Percentiles rank a stretch among this genome's conserved stretches.
These are phyloP conservation scores for Paxillus ammoniavirescens DNA, from an alignment of 768 basidiomycete genomes.

Conservation along the genomic window DNA sequence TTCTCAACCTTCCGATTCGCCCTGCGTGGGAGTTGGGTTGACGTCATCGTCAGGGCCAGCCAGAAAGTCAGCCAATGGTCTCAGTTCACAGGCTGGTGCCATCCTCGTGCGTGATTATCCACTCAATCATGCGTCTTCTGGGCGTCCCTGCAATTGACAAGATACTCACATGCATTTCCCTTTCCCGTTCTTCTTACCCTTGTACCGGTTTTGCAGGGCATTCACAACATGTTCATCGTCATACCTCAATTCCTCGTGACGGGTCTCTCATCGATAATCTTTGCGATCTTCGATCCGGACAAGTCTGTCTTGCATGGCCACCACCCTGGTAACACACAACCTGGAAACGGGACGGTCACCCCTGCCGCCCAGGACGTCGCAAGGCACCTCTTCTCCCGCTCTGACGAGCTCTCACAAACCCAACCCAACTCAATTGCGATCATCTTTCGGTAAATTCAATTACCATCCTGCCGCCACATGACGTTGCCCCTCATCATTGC, in stretches of 20 bases:
- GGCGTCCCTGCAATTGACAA: background rate
- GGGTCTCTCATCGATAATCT: slow-evolving; percentile 79
- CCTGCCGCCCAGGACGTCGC: slow-evolving; percentile 3
- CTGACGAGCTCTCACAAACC: slow-evolving; percentile 5
- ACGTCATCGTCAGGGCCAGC: slow-evolving; percentile 6
- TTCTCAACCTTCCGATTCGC: slow-evolving; percentile 9
- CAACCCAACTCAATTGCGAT: slow-evolving; percentile 72
- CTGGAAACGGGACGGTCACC: slow-evolving; percentile 7
- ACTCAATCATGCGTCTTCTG: background rate
- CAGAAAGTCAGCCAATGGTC: slow-evolving; percentile 26
- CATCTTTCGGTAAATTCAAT: slow-evolving; percentile 61
- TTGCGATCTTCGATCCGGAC: slow-evolving; percentile 77
- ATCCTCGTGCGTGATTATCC: slow-evolving; percentile 59
- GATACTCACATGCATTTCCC: background rate
- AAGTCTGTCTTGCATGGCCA: slow-evolving; percentile 43
- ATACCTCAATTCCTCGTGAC: slow-evolving; percentile 94
- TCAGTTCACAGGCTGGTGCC: slow-evolving; percentile 85
- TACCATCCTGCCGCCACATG: background rate
- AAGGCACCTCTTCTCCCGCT: slow-evolving; percentile 11
- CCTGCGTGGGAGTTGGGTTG: slow-evolving; percentile 20
- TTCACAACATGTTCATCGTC: slow-evolving; percentile 93
- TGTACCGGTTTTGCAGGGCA: slow-evolving; percentile 54
- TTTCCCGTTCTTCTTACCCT: background rate
- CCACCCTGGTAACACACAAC: slow-evolving; percentile 12
- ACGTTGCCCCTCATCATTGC: background rate